A percentile compares a stretch with the other conserved stretches of the same genome.
These are phyloP conservation scores for Jamesozyma piceae DNA, from an alignment of 805 yeast species.

Conservation along the genomic window DNA sequence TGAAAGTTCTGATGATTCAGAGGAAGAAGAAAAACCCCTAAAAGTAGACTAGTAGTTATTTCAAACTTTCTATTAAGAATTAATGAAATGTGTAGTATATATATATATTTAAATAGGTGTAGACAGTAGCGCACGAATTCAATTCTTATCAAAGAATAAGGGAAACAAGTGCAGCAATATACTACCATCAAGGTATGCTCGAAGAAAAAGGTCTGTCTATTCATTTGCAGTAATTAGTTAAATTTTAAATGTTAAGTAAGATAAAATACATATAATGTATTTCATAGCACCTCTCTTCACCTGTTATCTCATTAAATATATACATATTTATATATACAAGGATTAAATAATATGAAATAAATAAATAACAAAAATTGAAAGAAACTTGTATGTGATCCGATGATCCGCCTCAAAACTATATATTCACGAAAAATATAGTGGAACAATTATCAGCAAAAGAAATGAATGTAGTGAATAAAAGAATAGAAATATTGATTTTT, in stretches of 20 bases:
- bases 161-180: no score
- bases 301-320: not conserved
- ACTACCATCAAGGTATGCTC: no score
- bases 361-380: not conserved
- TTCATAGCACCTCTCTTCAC: not conserved
- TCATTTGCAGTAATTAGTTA: no score
- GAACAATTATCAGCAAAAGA: no score
- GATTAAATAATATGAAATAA: not conserved
- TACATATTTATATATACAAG: not conserved
- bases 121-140: not conserved
- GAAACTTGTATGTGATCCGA: not conserved
- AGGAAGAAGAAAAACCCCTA: no score
- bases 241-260: no score
- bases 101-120: no score
- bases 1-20: slow-evolving; percentile 9
- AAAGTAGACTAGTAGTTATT: no score
- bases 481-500: not conserved
- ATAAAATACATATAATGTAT: not conserved
- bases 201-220: no score
- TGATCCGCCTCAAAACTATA: not conserved
- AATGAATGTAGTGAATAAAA: not conserved
- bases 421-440: no score
- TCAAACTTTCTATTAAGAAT: no score
- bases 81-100: no score
- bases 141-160: not conserved